Evolutionary conservation across 805 yeast species (phyloP).

Genomic region (Sungouiozyma intestinalis): DNA sequence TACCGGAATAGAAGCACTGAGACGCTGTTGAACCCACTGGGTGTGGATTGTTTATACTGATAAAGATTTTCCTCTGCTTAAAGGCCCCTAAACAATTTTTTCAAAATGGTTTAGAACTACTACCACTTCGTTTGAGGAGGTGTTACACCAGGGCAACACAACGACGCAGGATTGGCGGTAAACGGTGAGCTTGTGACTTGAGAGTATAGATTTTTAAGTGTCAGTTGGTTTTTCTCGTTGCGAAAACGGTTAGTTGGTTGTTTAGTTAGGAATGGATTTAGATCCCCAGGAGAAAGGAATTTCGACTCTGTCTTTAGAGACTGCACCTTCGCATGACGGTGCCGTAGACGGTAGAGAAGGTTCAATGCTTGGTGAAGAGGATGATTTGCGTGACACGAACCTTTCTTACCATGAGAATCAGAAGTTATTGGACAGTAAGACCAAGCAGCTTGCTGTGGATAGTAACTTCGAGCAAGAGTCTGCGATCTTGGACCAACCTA

Average conservation of each 20-base stretch:
- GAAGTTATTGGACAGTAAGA: constrained; percentile 22
- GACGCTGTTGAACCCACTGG: no score
- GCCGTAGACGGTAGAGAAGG: constrained; percentile 1
- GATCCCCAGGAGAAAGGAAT: constrained; percentile 1
- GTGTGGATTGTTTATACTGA: not conserved
- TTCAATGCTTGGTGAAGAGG: not conserved
- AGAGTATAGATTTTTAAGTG: not conserved
- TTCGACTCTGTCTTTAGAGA: constrained; percentile 19
- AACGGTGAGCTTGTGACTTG: no score
- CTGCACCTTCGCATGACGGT: constrained; percentile 21
- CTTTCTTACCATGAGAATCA: constrained; percentile 27
- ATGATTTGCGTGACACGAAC: constrained; percentile 12
- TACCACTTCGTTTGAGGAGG: not conserved
- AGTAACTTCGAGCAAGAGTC: constrained; percentile 10
- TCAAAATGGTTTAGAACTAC: no score
- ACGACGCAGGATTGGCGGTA: no score
- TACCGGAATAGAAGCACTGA: no score
- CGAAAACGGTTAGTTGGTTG: not conserved
- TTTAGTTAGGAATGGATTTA: not conserved
- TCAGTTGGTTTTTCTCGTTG: not conserved
- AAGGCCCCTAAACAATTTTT: not conserved
- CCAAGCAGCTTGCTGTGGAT: constrained; percentile 25
- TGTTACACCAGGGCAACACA: no score
- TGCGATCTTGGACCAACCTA: constrained; percentile 7
- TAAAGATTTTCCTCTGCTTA: not conserved